These are phyloP conservation scores for Ganoderma boninense DNA, from an alignment of 1,284 basidiomycete species.

Conservation along the genomic window DNA sequence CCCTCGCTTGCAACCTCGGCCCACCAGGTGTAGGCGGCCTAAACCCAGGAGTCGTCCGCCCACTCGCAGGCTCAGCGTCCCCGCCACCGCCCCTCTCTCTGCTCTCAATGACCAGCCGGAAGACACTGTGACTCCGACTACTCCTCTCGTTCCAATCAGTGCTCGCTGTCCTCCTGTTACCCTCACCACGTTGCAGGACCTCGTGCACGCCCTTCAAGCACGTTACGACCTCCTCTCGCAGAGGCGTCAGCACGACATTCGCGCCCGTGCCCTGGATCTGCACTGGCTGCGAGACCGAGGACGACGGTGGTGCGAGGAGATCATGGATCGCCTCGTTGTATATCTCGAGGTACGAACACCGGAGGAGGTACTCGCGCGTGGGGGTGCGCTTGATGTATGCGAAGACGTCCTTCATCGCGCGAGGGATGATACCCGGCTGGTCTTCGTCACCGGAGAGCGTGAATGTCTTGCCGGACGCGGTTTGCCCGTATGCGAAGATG, in stretches of 20 bases:
- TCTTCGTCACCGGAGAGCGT: conserved; percentile 85
- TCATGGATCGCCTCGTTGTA: conserved; percentile 97
- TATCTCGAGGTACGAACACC: conserved; percentile 95
- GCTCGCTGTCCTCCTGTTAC: conserved; percentile 88
- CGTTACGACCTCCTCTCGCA: conserved; percentile 93
- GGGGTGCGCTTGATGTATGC: conserved; percentile 76
- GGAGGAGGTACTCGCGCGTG: conserved; percentile 90
- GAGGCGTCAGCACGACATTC: conserved; percentile 72
- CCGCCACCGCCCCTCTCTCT: conserved; percentile 64
- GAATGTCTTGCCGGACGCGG: conserved; percentile 93
- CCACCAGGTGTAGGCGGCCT: conserved; percentile 73
- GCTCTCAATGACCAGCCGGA: conserved; percentile 88
- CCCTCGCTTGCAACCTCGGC: conserved; percentile 71
- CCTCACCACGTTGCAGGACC: conserved; percentile 87
- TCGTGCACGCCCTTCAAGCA: conserved; percentile 87
- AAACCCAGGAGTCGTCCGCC: conserved; percentile 62
- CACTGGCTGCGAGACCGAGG: conserved; percentile 66
- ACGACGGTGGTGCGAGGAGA: conserved; percentile 79
- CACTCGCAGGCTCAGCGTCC: conserved; percentile 54
- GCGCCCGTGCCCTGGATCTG: conserved; percentile 72
- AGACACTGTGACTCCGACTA: conserved; percentile 93
- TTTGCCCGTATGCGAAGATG: conserved; percentile 93
- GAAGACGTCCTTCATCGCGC: conserved; percentile 89
- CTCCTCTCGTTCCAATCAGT: conserved; percentile 98
- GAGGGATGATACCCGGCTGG: conserved; percentile 95